These are phyloP conservation scores for Ogataea pilisensis DNA, from an alignment of 805 yeast genomes.

Conservation along the genomic window DNA sequence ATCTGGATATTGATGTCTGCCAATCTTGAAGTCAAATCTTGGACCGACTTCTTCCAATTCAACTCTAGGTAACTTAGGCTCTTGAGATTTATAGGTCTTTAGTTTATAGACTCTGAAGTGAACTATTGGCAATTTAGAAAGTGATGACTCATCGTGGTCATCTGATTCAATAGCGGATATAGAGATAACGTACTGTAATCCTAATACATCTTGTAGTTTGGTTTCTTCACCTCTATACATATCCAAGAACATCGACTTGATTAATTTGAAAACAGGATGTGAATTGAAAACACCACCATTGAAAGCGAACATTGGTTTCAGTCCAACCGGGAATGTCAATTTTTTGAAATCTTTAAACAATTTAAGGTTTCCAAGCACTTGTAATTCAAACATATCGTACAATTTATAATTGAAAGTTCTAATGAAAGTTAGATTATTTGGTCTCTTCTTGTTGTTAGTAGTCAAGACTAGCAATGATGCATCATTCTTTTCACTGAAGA, in stretches of 20 bases:
- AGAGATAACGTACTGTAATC: conserved; percentile 86
- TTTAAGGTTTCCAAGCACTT: conserved; percentile 64
- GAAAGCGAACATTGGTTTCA: conserved; percentile 91
- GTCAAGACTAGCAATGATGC: conserved; percentile 77
- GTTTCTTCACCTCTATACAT: conserved; percentile 84
- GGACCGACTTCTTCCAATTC: conserved; percentile 96
- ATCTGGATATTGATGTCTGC: conserved; percentile 76
- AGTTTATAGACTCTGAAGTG: conserved; percentile 88
- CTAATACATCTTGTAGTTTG: conserved; percentile 86
- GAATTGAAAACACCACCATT: conserved; percentile 89
- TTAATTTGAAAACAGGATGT: conserved; percentile 79
- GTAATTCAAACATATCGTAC: conserved; percentile 91
- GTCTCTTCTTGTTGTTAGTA: conserved; percentile 84
- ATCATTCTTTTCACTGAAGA: conserved; percentile 93
- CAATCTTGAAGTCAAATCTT: conserved; percentile 86
- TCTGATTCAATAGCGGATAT: conserved; percentile 72
- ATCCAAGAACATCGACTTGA: conserved; percentile 86
- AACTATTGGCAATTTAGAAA: conserved; percentile 63
- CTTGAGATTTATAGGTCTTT: conserved; percentile 69
- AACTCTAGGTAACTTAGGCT: conserved; percentile 88
- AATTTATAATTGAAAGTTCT: conserved; percentile 88
- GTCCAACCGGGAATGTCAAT: conserved; percentile 76
- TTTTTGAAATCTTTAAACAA: conserved; percentile 77
- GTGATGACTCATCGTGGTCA: conserved; percentile 62
- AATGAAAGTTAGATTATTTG: conserved; percentile 81